Evolutionary conservation across 1,139 yeast genomes (phyloP), one percentile per base, ranked within the genome.

Genomic region (Kurtzmaniella natalensis): DNA sequence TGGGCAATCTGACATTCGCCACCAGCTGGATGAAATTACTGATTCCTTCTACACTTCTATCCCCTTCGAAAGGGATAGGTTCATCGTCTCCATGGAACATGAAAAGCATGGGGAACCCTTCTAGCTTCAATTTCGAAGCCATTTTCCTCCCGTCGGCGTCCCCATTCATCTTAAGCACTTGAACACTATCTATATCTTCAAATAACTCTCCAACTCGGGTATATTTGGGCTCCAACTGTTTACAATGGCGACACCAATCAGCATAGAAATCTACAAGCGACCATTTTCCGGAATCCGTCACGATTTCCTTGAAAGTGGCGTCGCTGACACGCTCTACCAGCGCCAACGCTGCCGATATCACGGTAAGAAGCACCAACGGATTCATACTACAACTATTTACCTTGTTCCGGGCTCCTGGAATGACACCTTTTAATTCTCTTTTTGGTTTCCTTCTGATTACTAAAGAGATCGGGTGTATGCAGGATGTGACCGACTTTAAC

Each of bases 191-290:
- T 19, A 58, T 56, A 22, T 66, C 70, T 14, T 56, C 59, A 48
- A 70, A 81, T 7, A 66, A 46, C 4, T 67, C 70, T 1, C 81
- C 79, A 29, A 81, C 63, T 48, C 72, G 64, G 41, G 79, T 85
- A 55, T 76, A 76, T 4, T 69, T 67, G 7, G 94, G 94, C 52
- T 72, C 71, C 51, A 84, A 57, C 35, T 64, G 70, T 56, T 77
- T 76, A 59, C 94, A 84, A 59, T 84, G 89, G 33, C 84, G 72
- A 51, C 94, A 84, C 94, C 94, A 84, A 36, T 75, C 76, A 25
- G 92, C 86, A 48, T 81, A 82, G 50, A 82, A 81, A 40, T 84
- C 85, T 33, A 84, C 84, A 40, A 84, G 66, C 0, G 86, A 70
- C 40, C 73, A 77, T 45, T 81, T 76, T 7, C 77, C 81, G 1